phyloP scores from a whole-genome alignment of 192 early-diverging fungal species.

The Linderina pennispora region DNA sequence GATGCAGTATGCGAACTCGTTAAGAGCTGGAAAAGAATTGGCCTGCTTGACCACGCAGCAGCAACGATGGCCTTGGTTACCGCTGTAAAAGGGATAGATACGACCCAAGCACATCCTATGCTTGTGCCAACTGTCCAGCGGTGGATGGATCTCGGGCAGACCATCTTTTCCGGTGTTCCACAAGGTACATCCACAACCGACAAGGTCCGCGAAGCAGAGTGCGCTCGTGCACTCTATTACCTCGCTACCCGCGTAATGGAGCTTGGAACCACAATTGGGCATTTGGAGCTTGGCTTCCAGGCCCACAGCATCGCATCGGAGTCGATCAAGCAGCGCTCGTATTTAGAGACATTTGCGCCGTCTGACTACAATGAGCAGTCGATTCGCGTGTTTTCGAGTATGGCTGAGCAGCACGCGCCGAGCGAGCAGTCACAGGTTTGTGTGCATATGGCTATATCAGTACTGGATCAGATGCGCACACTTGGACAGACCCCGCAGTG shows the following conservation, averaged over 20 bases:
- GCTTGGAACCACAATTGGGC: neutral
- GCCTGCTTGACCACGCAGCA: neutral
- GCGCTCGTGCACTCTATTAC: neutral
- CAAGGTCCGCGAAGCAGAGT: neutral
- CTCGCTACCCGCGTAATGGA: neutral
- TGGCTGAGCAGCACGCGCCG: neutral
- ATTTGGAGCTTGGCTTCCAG: neutral
- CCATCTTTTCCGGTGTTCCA: too few relatives aligned
- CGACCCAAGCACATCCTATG: too few relatives aligned
- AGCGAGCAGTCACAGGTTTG: neutral
- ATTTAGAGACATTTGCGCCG: neutral
- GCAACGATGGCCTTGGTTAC: too few relatives aligned
- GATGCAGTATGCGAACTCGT: neutral
- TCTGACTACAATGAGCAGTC: slow-evolving; percentile 4
- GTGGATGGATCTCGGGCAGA: neutral
- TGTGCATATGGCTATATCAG: neutral
- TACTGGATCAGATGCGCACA: slow-evolving; percentile 19
- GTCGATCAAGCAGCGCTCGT: neutral
- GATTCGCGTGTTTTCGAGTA: neutral
- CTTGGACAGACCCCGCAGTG: slow-evolving; percentile 8
- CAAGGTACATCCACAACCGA: too few relatives aligned
- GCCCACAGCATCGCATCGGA: neutral
- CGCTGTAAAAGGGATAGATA: too few relatives aligned
- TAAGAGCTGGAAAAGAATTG: neutral
- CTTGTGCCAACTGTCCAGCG: neutral